A percentile compares a stretch with the other conserved stretches of the same genome.
Evolutionary conservation across 75 land plant genomes (phyloP).

Genomic region (Pinus tabuliformis): DNA sequence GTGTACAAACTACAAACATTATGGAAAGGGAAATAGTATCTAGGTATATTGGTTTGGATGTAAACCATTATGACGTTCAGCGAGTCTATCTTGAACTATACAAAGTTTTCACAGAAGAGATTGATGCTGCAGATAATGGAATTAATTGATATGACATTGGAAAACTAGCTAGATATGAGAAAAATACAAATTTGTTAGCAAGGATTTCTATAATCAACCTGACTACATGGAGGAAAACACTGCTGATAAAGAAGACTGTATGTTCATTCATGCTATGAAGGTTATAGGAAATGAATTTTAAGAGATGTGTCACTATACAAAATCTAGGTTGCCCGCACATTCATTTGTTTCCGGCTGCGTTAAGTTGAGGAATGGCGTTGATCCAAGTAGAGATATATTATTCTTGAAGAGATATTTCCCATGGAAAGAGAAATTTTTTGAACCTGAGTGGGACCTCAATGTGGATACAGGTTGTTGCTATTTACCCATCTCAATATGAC

Average conservation of each 20-base stretch:
- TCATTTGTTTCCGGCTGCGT: conserved; percentile 31
- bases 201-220: conserved; percentile 18
- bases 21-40: too few species aligned
- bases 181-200: conserved; percentile 17
- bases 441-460: conserved; percentile 21
- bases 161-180: conserved; percentile 21
- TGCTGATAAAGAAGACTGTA: conserved; percentile 9
- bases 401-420: conserved; percentile 39
- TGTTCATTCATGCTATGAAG: conserved; percentile 18
- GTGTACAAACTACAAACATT: too few species aligned
- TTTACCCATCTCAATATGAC: too few species aligned
- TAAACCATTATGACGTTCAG: conserved; percentile 8
- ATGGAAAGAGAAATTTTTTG: conserved; percentile 25
- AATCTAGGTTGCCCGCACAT: conserved; percentile 48
- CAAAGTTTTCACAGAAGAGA: conserved; percentile 24
- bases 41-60: too few species aligned
- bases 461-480: conserved; percentile 9
- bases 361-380: conserved; percentile 28
- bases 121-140: conserved; percentile 31
- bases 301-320: conserved; percentile 30
- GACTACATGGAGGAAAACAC: conserved; percentile 24
- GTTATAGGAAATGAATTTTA: conserved; percentile 24
- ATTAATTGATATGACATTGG: conserved; percentile 25
- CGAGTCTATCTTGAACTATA: conserved; percentile 17
- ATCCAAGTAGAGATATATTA: conserved; percentile 39